A percentile compares a stretch with the other conserved stretches of the same genome.
phyloP scores from a whole-genome alignment of 768 basidiomycete genomes.

The Lyophyllum semitale region DNA sequence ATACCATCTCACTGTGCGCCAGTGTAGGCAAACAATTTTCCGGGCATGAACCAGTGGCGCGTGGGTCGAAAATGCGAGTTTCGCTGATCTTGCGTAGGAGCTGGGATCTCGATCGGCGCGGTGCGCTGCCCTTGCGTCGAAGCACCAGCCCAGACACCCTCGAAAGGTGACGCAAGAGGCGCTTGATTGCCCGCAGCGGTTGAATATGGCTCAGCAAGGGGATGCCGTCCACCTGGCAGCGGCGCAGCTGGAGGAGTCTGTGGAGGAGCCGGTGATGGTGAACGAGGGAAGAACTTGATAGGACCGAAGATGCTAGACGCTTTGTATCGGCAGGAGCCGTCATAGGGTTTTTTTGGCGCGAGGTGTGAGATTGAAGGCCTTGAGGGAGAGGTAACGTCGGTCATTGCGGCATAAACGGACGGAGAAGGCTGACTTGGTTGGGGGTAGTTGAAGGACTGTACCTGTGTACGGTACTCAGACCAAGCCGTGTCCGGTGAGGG shows the following conservation, averaged over 20 bases:
- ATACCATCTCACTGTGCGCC: conserved; percentile 28
- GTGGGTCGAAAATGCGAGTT: conserved; percentile 34
- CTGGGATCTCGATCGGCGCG: conserved; percentile 23
- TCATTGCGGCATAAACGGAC: conserved; percentile 41
- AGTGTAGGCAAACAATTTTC: conserved; percentile 48
- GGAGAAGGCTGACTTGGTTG: conserved; percentile 46
- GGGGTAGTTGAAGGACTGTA: conserved; percentile 32
- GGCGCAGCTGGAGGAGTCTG: conserved; percentile 30
- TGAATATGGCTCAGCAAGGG: conserved; percentile 30
- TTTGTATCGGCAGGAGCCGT: conserved; percentile 28
- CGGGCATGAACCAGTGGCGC: conserved; percentile 57
- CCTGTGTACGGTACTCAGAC: conserved; percentile 33
- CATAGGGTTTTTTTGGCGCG: conserved; percentile 22
- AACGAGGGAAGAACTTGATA: conserved; percentile 52
- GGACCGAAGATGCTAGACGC: conserved; percentile 39
- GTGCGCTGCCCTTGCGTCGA: conserved; percentile 21
- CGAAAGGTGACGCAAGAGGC: conserved; percentile 35
- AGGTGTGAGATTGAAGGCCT: conserved; percentile 30
- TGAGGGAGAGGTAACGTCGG: conserved; percentile 41
- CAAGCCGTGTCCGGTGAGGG: conserved; percentile 30
- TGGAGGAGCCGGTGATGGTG: conserved; percentile 45
- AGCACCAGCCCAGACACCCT: conserved; percentile 31
- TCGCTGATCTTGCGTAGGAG: conserved; percentile 28
- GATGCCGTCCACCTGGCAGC: conserved; percentile 27
- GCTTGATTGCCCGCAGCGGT: conserved; percentile 39